These are phyloP conservation scores for Suillus decipiens DNA, from an alignment of 768 basidiomycete species.

Conservation along the genomic window DNA sequence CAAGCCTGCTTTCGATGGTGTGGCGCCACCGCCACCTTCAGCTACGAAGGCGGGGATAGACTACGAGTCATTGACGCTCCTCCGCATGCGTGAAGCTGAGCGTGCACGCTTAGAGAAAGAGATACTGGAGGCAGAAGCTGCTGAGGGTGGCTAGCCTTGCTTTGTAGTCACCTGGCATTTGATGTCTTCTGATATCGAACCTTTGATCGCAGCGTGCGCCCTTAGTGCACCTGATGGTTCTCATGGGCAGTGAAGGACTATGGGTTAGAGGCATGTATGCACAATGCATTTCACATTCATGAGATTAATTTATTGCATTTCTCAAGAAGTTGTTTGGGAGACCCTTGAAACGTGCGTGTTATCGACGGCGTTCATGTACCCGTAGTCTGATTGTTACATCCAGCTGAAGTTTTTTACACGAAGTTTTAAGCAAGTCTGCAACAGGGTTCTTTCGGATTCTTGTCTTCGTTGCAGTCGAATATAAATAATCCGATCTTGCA, in stretches of 20 bases:
- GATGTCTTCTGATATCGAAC: not conserved
- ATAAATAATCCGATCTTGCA: not conserved
- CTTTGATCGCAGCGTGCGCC: not conserved
- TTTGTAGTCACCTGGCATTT: not conserved
- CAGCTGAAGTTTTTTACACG: not conserved
- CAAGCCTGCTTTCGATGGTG: not conserved
- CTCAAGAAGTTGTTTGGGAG: not conserved
- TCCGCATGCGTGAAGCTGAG: slow-evolving; percentile 82
- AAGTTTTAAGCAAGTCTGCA: not conserved
- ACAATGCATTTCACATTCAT: not conserved
- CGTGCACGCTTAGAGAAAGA: slow-evolving; percentile 74
- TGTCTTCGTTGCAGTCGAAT: not conserved
- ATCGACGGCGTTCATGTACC: not conserved
- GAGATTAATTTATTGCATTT: not conserved
- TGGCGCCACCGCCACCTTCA: slow-evolving; percentile 20
- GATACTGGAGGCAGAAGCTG: slow-evolving; percentile 69
- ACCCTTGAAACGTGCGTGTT: not conserved
- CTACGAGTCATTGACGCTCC: slow-evolving; percentile 77
- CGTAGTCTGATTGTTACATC: not conserved
- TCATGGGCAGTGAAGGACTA: not conserved
- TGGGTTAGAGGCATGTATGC: slow-evolving; percentile 1
- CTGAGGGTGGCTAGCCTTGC: slow-evolving; percentile 25
- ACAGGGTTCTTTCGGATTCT: not conserved
- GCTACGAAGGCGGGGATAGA: slow-evolving; percentile 52
- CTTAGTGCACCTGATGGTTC: not conserved